Percentiles rank a stretch among this genome's conserved stretches.
phyloP scores from a whole-genome alignment of 2,329 filamentous ascomycete genomes.

The Alternaria solani region DNA sequence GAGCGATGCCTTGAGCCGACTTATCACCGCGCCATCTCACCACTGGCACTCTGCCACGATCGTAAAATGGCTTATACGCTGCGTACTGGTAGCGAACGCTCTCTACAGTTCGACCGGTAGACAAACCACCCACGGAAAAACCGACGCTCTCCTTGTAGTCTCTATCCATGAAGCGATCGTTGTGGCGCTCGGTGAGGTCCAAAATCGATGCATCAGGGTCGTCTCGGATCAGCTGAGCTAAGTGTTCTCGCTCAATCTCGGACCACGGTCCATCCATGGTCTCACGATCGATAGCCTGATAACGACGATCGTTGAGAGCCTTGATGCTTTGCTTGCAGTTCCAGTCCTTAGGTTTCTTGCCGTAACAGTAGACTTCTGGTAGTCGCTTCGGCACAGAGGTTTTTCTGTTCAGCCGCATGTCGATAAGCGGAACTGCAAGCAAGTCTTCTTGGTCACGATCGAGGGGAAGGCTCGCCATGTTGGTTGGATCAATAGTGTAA shows the following conservation, averaged over 20 bases:
- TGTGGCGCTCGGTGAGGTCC: conserved; percentile 37
- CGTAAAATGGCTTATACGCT: conserved; percentile 31
- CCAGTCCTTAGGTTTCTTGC: conserved; percentile 37
- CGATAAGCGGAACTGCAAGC: conserved; percentile 35
- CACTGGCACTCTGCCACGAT: conserved; percentile 23
- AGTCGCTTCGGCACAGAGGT: conserved; percentile 25
- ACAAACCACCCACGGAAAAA: conserved; percentile 16
- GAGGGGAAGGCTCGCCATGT: background rate
- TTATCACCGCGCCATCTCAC: conserved; percentile 16
- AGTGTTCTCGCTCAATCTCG: conserved; percentile 27
- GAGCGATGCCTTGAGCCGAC: conserved; percentile 8
- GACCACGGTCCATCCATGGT: conserved; percentile 29
- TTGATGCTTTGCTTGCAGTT: conserved; percentile 30
- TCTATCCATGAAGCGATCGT: conserved; percentile 26
- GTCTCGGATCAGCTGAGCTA: conserved; percentile 24
- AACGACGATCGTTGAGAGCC: conserved; percentile 37
- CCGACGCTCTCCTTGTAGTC: conserved; percentile 17
- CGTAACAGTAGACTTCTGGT: conserved; percentile 24
- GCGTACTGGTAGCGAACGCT: conserved; percentile 38
- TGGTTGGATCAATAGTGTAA: conserved; percentile 11
- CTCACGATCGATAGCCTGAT: conserved; percentile 33
- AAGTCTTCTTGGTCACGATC: conserved; percentile 32
- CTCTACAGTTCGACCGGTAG: conserved; percentile 37
- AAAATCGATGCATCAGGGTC: conserved; percentile 33
- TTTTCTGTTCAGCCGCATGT: conserved; percentile 34